Percentiles rank a stretch among this genome's conserved stretches.
Conservation (phyloP, 2,329 filamentous ascomycete genomes). For the Periconia sp. region DNA sequence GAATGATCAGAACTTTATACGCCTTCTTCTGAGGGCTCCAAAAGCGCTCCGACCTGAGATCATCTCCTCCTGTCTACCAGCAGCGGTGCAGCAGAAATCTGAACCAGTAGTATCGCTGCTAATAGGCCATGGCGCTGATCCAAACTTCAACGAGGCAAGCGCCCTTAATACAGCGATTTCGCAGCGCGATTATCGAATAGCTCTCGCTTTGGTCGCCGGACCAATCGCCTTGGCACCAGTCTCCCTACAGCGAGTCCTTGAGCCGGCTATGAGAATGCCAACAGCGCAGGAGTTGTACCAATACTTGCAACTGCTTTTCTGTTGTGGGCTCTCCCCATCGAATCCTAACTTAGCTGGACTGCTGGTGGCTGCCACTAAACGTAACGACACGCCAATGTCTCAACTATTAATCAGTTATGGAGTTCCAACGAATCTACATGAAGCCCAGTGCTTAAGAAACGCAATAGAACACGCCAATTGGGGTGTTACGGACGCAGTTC, state of each 20-base stretch:
- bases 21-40: constrained; percentile 38
- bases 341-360: constrained; percentile 34
- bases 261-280: constrained; percentile 35
- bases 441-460: constrained; percentile 36
- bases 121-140: constrained; percentile 41
- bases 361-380: constrained; percentile 34
- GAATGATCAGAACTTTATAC: constrained; percentile 36
- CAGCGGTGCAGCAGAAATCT: constrained; percentile 40
- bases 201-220: constrained; percentile 36
- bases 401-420: constrained; percentile 38
- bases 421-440: constrained; percentile 34
- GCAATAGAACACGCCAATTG: constrained; percentile 38
- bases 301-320: constrained; percentile 40
- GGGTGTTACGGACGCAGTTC: constrained; percentile 31
- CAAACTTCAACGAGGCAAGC: constrained; percentile 41
- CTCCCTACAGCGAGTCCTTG: constrained; percentile 37
- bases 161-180: constrained; percentile 41
- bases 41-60: constrained; percentile 37
- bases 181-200: constrained; percentile 34
- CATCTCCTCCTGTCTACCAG: constrained; percentile 39
- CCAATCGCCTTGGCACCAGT: constrained; percentile 25
- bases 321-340: constrained; percentile 37
- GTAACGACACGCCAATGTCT: constrained; percentile 35
- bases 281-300: constrained; percentile 32
- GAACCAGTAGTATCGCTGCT: constrained; percentile 35